These are phyloP conservation scores for Fagopyrum esculentum DNA, from an alignment of 148 eudicot genomes.

Conservation along the genomic window DNA sequence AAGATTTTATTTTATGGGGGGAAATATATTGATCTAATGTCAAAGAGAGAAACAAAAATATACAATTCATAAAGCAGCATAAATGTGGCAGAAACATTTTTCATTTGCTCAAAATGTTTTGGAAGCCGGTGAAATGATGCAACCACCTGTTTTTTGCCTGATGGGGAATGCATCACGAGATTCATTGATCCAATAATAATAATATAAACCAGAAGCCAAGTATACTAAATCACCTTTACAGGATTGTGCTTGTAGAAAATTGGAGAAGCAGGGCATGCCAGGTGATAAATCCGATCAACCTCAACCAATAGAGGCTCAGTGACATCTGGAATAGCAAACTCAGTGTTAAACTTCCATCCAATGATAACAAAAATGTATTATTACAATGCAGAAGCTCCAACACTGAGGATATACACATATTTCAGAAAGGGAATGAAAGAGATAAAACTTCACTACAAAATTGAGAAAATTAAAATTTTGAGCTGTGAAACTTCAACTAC, in stretches of 20 bases:
- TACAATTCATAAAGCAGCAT: too few species aligned
- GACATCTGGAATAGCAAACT: constrained; percentile 48
- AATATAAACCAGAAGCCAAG: background rate
- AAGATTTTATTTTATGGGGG: background rate
- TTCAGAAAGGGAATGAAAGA: background rate
- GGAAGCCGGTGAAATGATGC: too few species aligned
- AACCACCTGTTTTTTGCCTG: background rate
- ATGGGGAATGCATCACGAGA: background rate
- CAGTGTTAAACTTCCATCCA: background rate
- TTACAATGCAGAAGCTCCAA: background rate
- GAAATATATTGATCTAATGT: too few species aligned
- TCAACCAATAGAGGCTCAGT: constrained; percentile 81
- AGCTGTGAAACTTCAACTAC: background rate
- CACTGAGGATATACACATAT: background rate
- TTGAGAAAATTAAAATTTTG: background rate
- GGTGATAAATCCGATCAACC: constrained; percentile 95
- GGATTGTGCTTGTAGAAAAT: constrained; percentile 95
- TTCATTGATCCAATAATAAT: too few species aligned
- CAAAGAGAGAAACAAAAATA: too few species aligned
- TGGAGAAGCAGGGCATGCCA: constrained; percentile 97
- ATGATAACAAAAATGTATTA: background rate
- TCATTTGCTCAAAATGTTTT: too few species aligned
- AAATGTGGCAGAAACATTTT: too few species aligned
- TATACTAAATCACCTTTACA: constrained; percentile 23
- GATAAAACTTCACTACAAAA: background rate